phyloP scores from a whole-genome alignment of 2,329 filamentous ascomycete species.

The Fusarium goolgardi region DNA sequence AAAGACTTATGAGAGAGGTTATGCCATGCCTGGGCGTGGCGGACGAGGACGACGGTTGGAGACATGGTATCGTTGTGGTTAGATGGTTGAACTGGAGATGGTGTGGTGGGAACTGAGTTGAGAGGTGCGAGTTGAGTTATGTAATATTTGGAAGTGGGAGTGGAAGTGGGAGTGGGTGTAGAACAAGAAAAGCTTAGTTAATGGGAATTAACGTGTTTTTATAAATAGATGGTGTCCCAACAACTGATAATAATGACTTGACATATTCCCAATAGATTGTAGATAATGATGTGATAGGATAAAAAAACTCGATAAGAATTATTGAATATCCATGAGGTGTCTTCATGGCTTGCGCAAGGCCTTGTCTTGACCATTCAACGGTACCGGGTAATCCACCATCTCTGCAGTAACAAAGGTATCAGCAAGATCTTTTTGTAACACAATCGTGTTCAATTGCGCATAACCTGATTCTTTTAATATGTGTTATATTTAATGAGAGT shows the following conservation, averaged over 20 bases:
- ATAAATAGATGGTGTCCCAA: background rate
- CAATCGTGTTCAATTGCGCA: background rate
- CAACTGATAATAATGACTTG: background rate
- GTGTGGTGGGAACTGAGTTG: slow-evolving; percentile 6
- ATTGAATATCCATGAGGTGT: background rate
- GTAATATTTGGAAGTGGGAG: background rate
- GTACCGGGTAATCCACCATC: background rate
- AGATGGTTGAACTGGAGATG: background rate
- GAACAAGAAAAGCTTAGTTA: background rate
- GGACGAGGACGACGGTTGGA: slow-evolving; percentile 79
- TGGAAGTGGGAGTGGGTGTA: background rate
- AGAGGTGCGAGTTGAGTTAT: background rate
- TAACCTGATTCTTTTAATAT: background rate
- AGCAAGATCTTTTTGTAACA: background rate
- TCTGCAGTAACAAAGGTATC: background rate
- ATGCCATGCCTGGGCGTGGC: slow-evolving; percentile 82
- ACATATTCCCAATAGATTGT: background rate
- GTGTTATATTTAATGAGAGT: slow-evolving; percentile 4
- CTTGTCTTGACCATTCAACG: background rate
- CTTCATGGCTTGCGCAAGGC: background rate
- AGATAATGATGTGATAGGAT: background rate
- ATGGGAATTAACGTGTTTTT: background rate
- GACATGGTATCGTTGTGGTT: slow-evolving; percentile 54
- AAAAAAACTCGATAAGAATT: background rate
- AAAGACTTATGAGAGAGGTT: slow-evolving; percentile 62